Evolutionary conservation across 139 green algal genomes (phyloP), one percentile per base, ranked within the genome.

Genomic region (Klebsormidium nitens): DNA sequence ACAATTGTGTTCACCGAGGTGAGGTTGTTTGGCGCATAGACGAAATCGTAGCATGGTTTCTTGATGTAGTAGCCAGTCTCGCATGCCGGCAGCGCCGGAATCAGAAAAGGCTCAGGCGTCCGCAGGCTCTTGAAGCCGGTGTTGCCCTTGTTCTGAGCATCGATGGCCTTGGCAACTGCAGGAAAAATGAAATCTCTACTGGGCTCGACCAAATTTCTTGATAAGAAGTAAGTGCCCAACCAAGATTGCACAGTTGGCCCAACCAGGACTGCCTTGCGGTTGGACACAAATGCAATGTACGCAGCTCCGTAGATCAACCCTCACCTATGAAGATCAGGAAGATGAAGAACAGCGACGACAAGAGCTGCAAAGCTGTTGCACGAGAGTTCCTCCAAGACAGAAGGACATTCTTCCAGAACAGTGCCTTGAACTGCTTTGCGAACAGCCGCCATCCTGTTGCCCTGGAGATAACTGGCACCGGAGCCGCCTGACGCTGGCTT

Each of bases 281-380:
- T 50, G 42, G 42, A 50, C 14, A 14, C 11, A 50, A 14, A 50
- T 5, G 62, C 91, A 74, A 1, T 89, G 83, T 0, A 93, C 59
- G n/a, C n/a, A n/a, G n/a, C n/a, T n/a, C n/a, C n/a, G n/a, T n/a
- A n/a, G n/a, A n/a, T n/a, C n/a, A n/a, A n/a, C n/a, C n/a, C n/a
- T n/a, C n/a, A n/a, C n/a, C n/a, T n/a, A n/a, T n/a, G 36, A 86
- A 85, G 19, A 94, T 82, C 50, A 96, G 82, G 35, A 96, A 72
- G 62, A 96, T 83, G 83, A 96, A 95, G 37, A 96, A 83, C 62
- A 90, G 85, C 1, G 93, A 84, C 0, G 91, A 84, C 0, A 79
- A 64, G 6, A 96, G 40, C 11, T 92, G 83, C 17, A 96, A 75
- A 0, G 85, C 3, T 0, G 89, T 96, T 1, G 91, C 65, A 0